Base-by-base conservation (phyloP, 106 monocot genomes). In the Cymbidium sinense region DNA sequence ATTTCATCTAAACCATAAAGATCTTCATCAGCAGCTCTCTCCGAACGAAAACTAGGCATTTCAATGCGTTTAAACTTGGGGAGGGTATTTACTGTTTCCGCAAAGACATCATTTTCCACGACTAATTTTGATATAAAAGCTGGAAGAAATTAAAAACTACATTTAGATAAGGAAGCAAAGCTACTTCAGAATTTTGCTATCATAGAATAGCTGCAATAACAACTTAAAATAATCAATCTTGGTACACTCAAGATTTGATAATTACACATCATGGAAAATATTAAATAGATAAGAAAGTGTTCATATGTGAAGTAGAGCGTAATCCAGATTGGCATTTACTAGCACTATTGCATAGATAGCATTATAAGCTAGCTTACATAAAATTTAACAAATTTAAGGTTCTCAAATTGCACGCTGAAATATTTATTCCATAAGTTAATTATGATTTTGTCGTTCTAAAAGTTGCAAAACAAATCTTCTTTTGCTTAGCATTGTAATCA, bases 111-210 rank as follows among this genome's bases (percentile, higher is more conserved):
- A 36, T 61, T 34, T 50, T 52, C 75, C 11, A 29, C 29, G 23
- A 34, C 65, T 34, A 85, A 64, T 36, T 75, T 74, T 37, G 78
- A 73, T 70, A 81, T 58, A 75, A 85, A 69, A 25, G 85, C 85
- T 84, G 79, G 33, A 35, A 58, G 23, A 58, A 58, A 58, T 5
- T 2, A n/a, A n/a, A 58, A 58, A 3, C 23, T 58, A 6, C 58
- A 58, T 23, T 58, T 58, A n/a, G 6, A 23, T 23, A 58, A 23
- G 12, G 11, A 58, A 58, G 3, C 20, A 58, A 58, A n/a, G 20
- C 21, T n/a, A 5, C 58, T 58, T 20, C 23, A n/a, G 21, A 58
- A n/a, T 39, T 58, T 58, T 58, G 23, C 23, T 58, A 58, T 58
- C 11, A 58, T 5, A n/a, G 23, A 7, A 58, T 58, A 23, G 58